phyloP scores from a whole-genome alignment of 805 yeast species.

The Myxozyma monticola region DNA sequence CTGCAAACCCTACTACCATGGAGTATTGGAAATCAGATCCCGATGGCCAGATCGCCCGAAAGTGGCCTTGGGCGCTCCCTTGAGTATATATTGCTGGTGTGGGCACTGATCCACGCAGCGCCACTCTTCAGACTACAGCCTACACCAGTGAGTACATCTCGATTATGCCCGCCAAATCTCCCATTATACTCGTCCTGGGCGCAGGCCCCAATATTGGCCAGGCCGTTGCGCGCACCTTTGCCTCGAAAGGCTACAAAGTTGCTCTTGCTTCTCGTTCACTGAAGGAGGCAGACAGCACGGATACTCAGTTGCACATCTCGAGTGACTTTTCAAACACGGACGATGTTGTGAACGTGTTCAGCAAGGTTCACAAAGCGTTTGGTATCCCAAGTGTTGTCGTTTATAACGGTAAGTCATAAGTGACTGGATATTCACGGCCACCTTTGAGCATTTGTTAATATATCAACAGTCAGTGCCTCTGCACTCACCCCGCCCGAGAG shows the following conservation, averaged over 20 bases:
- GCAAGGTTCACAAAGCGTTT: neutral
- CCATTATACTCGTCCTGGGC: slow-evolving; percentile 5
- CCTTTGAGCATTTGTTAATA: neutral
- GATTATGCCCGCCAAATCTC: slow-evolving; percentile 3
- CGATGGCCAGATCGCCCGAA: too few species aligned
- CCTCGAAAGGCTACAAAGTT: slow-evolving; percentile 10
- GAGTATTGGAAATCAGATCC: too few species aligned
- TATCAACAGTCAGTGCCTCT: neutral
- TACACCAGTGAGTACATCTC: too few species aligned
- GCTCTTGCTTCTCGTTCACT: slow-evolving; percentile 3
- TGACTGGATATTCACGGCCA: neutral
- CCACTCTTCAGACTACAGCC: too few species aligned
- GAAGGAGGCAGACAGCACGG: slow-evolving; percentile 4
- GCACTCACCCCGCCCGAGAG: slow-evolving; percentile 1
- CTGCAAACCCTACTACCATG: too few species aligned
- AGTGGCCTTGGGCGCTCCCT: too few species aligned
- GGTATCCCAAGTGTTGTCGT: slow-evolving; percentile 10
- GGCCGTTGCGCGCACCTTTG: slow-evolving; percentile 4
- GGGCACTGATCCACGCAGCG: too few species aligned
- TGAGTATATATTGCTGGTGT: too few species aligned
- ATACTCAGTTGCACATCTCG: neutral
- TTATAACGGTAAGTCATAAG: slow-evolving; percentile 5
- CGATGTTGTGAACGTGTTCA: slow-evolving; percentile 3
- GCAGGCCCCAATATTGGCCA: slow-evolving; percentile 10
- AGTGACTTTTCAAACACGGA: slow-evolving; percentile 6